Evolutionary conservation across 2,329 filamentous ascomycete genomes (phyloP).

Genomic region (Fusarium phyllophilum): DNA sequence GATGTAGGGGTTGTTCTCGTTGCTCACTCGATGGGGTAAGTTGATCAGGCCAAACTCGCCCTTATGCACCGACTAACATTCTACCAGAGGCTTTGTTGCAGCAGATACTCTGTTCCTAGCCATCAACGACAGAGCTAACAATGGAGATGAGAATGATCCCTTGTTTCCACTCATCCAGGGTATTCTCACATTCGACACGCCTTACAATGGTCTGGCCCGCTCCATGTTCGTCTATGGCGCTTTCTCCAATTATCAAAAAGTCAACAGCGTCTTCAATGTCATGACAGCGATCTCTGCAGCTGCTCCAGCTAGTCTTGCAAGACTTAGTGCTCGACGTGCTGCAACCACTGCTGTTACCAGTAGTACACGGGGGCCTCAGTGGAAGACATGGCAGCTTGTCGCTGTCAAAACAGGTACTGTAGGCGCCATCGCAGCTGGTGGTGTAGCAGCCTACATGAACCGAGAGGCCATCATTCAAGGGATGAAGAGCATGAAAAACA

Average conservation of each 20-base stretch:
- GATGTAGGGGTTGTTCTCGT: slow-evolving; percentile 82
- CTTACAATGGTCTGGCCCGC: slow-evolving; percentile 74
- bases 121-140: slow-evolving; percentile 67
- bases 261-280: slow-evolving; percentile 66
- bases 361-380: slow-evolving; percentile 51
- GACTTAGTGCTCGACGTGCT: slow-evolving; percentile 35
- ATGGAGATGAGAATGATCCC: slow-evolving; percentile 51
- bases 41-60: background rate
- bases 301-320: slow-evolving; percentile 57
- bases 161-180: slow-evolving; percentile 86
- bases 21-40: slow-evolving; percentile 82
- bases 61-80: background rate
- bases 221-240: slow-evolving; percentile 71
- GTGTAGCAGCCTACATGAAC: slow-evolving; percentile 83
- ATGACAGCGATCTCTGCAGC: slow-evolving; percentile 64
- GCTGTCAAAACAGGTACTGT: slow-evolving; percentile 85
- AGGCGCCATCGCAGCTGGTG: slow-evolving; percentile 81
- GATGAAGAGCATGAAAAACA: slow-evolving; percentile 57
- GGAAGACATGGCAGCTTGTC: slow-evolving; percentile 69
- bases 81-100: slow-evolving; percentile 77
- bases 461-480: slow-evolving; percentile 71
- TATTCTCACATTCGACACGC: slow-evolving; percentile 85
- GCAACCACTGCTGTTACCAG: slow-evolving; percentile 34
- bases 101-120: slow-evolving; percentile 82
- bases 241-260: slow-evolving; percentile 68